phyloP scores from a whole-genome alignment of 768 basidiomycete species.

The Leucosporidium creatinivorum region DNA sequence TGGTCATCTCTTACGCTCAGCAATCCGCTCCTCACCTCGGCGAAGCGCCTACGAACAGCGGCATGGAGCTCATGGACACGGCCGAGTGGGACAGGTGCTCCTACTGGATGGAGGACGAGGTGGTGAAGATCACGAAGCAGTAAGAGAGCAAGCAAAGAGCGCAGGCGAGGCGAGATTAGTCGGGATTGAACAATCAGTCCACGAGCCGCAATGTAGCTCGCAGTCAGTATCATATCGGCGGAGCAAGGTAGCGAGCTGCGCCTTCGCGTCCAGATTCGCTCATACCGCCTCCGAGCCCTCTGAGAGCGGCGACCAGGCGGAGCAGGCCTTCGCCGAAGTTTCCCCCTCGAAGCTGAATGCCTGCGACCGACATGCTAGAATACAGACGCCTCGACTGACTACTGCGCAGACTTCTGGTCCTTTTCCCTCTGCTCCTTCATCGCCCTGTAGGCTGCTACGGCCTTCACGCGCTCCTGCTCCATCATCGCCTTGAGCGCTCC shows the following conservation, averaged over 20 bases:
- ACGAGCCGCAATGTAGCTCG: too few relatives aligned
- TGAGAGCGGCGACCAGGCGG: too few relatives aligned
- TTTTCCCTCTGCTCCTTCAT: conserved; percentile 47
- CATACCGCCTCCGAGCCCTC: too few relatives aligned
- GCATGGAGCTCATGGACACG: not conserved
- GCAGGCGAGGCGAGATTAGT: too few relatives aligned
- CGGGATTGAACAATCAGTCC: too few relatives aligned
- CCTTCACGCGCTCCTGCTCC: conserved; percentile 65
- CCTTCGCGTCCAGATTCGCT: too few relatives aligned
- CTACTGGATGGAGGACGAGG: not conserved
- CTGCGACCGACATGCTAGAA: too few relatives aligned
- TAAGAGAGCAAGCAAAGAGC: not conserved
- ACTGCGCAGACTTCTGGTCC: conserved; percentile 39
- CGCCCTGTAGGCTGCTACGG: conserved; percentile 59
- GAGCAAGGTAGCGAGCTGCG: too few relatives aligned
- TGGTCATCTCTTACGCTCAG: not conserved
- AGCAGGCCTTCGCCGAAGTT: too few relatives aligned
- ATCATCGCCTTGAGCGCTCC: conserved; percentile 72
- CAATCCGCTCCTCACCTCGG: not conserved
- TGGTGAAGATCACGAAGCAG: conserved; percentile 1
- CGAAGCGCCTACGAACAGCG: not conserved
- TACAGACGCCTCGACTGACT: too few relatives aligned
- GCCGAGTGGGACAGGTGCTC: conserved; percentile 8
- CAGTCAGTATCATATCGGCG: too few relatives aligned
- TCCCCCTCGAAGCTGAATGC: too few relatives aligned